Conservation (phyloP, 805 yeast species). For the Cyberlindnera sargentensis region DNA sequence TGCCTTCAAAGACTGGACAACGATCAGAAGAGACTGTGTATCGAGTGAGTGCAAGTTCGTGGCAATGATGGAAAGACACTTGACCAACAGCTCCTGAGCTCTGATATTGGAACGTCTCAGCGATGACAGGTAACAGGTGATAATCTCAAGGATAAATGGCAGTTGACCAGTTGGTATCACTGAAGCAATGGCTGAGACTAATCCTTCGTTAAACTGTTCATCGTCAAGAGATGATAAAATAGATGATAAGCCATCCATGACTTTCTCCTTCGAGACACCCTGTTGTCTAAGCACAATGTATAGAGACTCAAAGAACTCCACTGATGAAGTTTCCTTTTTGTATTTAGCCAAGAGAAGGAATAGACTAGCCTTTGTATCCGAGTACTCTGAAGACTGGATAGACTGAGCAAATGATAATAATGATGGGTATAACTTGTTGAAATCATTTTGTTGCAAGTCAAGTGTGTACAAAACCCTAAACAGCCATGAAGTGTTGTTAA, state of each 20-base stretch:
- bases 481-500: conserved; percentile 23
- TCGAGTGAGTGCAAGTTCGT: conserved; percentile 1
- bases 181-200: conserved; percentile 16
- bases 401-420: conserved; percentile 10
- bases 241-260: conserved; percentile 19
- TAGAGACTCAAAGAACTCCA: conserved; percentile 27
- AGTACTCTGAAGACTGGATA: conserved; percentile 5
- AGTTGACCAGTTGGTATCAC: conserved; percentile 13
- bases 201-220: conserved; percentile 10
- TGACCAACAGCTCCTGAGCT: conserved; percentile 6
- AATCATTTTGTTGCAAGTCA: conserved; percentile 6
- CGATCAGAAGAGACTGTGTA: not conserved
- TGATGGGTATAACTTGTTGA: conserved; percentile 4
- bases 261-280: conserved; percentile 9
- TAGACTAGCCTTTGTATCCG: conserved; percentile 18
- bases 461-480: conserved; percentile 24
- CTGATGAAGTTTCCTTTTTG: conserved; percentile 11
- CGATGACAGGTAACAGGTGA: conserved; percentile 10
- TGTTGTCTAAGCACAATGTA: conserved; percentile 27
- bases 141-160: conserved; percentile 15
- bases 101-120: conserved; percentile 7
- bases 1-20: conserved; percentile 27
- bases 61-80: conserved; percentile 13
- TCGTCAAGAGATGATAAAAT: conserved; percentile 7
- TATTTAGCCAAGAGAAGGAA: conserved; percentile 25